A percentile compares a stretch with the other conserved stretches of the same genome.
phyloP scores from a whole-genome alignment of 2,329 filamentous ascomycete genomes.

The Periconia sp. region DNA sequence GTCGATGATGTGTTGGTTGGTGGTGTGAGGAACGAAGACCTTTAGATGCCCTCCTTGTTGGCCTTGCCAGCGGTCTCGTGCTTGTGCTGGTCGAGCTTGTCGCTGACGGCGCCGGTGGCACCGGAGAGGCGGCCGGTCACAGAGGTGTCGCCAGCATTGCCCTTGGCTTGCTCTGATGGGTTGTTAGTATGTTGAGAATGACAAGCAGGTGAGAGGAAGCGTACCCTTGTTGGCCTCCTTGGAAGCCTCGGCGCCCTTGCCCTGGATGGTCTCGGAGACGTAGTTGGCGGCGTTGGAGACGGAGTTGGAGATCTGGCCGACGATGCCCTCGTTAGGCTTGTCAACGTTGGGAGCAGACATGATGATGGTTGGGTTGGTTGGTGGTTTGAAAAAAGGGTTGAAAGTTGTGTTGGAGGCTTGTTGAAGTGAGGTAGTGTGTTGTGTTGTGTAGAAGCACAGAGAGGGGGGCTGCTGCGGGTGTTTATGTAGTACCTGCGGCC shows the following conservation, averaged over 20 bases:
- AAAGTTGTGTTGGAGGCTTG: not conserved
- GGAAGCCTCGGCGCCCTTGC: conserved; percentile 57
- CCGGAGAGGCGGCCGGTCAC: conserved; percentile 55
- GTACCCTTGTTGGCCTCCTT: conserved; percentile 69
- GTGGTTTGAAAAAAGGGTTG: conserved; percentile 13
- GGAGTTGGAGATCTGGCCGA: conserved; percentile 45
- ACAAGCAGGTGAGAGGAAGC: not conserved
- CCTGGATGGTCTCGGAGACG: conserved; percentile 65
- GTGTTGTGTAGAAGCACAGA: not conserved
- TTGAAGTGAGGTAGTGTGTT: conserved; percentile 3
- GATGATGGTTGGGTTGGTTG: conserved; percentile 24
- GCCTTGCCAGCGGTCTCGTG: conserved; percentile 53
- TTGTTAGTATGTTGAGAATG: not conserved
- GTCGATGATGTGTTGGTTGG: not conserved
- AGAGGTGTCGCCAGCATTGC: conserved; percentile 56
- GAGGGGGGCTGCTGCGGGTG: not conserved
- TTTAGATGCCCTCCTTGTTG: conserved; percentile 49
- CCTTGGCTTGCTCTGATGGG: conserved; percentile 45
- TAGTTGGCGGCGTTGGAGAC: conserved; percentile 65
- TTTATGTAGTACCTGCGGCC: not conserved
- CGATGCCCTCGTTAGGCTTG: conserved; percentile 47
- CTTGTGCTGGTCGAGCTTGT: conserved; percentile 57
- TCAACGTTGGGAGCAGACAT: conserved; percentile 50
- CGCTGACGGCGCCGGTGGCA: conserved; percentile 53
- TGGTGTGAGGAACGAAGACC: not conserved